Base-by-base conservation (phyloP, 164 flowering plant species). In the Saururus chinensis region DNA sequence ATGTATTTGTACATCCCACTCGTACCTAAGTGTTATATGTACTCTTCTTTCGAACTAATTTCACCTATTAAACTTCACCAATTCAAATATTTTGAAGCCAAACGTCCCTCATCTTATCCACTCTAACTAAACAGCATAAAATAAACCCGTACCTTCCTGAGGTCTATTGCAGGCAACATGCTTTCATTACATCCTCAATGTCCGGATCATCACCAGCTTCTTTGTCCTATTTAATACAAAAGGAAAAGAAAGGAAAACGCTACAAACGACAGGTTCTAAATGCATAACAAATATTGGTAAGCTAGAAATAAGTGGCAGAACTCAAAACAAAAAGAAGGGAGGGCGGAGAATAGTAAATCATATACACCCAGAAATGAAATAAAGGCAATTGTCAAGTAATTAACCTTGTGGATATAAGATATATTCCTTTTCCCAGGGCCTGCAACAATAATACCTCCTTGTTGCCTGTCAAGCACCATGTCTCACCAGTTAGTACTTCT, bases 151-250 rank as follows among this genome's bases (percentile, higher is more conserved):
- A 42, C 4, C 49, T 10, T 42, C 49, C 17, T 42, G 49, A 1
- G 17, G 17, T 42, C 49, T 42, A 42, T 14, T 10, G 14, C 9
- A 4, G 49, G 17, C 49, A 42, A 66, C 98, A 92, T 21, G 88
- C 93, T 75, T 74, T 74, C 70, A 89, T 26, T 48, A 92, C 72
- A 19, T 84, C 96, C 66, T 82, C 81, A 67, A 89, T 80, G 20
- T 80, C 82, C 22, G 96, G 95, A 68, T 92, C 98, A 73, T 92
- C 96, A 22, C 96, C 96, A 24, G 98, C 96, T 76, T 92, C 93
- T 76, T 84, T 89, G 73, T 92, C 96, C 96, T 92, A 60, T 17
- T 35, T 12, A 52, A 41, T 16, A 30, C 4, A 9, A 48, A 19
- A 13, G 19, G 57, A 49, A 22, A 49, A 19, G 35, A 51, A 9